These are phyloP conservation scores for Rhododendron kiyosumense DNA, from an alignment of 148 eudicot genomes.

Conservation along the genomic window DNA sequence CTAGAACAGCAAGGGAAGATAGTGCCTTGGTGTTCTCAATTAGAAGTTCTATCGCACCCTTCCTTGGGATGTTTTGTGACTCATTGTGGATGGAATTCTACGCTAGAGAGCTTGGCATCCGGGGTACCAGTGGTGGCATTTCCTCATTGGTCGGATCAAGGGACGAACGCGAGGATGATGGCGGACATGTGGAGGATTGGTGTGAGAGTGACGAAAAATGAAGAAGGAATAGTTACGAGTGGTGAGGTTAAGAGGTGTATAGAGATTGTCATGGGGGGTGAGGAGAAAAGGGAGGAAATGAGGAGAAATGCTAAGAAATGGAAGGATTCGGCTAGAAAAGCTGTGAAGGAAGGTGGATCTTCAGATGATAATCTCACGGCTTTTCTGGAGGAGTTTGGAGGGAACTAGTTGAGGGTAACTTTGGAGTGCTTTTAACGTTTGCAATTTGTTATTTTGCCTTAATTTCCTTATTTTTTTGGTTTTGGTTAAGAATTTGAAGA, in stretches of 20 bases:
- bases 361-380: slow-evolving; percentile 28
- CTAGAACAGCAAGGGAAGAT: too few species aligned
- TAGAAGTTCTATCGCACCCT: too few species aligned
- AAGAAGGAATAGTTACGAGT: slow-evolving; percentile 20
- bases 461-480: too few species aligned
- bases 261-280: slow-evolving; percentile 21
- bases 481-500: too few species aligned
- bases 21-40: too few species aligned
- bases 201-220: slow-evolving; percentile 25
- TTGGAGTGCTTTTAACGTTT: background rate
- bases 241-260: slow-evolving; percentile 36
- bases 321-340: slow-evolving; percentile 26
- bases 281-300: slow-evolving; percentile 7
- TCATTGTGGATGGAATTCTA: slow-evolving; percentile 2
- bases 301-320: slow-evolving; percentile 27
- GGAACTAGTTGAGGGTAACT: background rate
- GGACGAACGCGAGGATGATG: slow-evolving; percentile 43
- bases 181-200: slow-evolving; percentile 38
- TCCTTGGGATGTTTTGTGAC: too few species aligned
- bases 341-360: slow-evolving; percentile 35
- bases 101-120: slow-evolving; percentile 32
- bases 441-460: too few species aligned
- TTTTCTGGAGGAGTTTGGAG: slow-evolving; percentile 20
- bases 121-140: slow-evolving; percentile 43
- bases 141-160: slow-evolving; percentile 48